phyloP scores from a whole-genome alignment of 2,329 filamentous ascomycete species.

The Lojkania enalia region DNA sequence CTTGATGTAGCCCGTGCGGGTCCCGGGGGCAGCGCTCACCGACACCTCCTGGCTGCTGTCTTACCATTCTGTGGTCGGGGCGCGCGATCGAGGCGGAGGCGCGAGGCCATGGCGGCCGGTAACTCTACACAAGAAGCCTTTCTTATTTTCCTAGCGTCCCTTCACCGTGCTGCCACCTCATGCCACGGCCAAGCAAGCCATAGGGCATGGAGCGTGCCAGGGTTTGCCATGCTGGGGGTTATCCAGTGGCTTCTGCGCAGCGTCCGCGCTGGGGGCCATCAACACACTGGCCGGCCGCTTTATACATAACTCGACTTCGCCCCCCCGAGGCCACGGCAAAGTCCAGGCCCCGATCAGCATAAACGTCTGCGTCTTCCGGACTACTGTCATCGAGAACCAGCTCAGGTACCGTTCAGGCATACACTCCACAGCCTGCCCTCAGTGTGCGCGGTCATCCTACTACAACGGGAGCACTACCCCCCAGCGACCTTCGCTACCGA shows the following conservation, averaged over 20 bases:
- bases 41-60: conserved; percentile 35
- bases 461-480: conserved; percentile 16
- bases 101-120: conserved; percentile 32
- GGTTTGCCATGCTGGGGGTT: conserved; percentile 31
- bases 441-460: conserved; percentile 3
- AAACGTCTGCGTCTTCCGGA: conserved; percentile 25
- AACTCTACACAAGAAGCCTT: conserved; percentile 27
- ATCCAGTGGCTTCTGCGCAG: conserved; percentile 34
- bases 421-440: not conserved
- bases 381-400: conserved; percentile 13
- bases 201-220: conserved; percentile 39
- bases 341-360: conserved; percentile 42
- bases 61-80: conserved; percentile 40
- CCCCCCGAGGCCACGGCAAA: conserved; percentile 30
- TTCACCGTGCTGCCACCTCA: conserved; percentile 41
- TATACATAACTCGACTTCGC: conserved; percentile 45
- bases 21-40: conserved; percentile 38
- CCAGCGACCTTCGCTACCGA: conserved; percentile 33
- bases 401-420: conserved; percentile 6
- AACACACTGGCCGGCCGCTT: conserved; percentile 21
- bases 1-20: conserved; percentile 18
- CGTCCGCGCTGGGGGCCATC: conserved; percentile 34
- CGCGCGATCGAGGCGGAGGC: conserved; percentile 45
- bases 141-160: conserved; percentile 44
- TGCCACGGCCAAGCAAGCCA: conserved; percentile 34